Percentiles rank a stretch among this genome's conserved stretches.
These are phyloP conservation scores for Phytophthora cryptogea DNA, from an alignment of 352 stramenopile species.

Conservation along the genomic window DNA sequence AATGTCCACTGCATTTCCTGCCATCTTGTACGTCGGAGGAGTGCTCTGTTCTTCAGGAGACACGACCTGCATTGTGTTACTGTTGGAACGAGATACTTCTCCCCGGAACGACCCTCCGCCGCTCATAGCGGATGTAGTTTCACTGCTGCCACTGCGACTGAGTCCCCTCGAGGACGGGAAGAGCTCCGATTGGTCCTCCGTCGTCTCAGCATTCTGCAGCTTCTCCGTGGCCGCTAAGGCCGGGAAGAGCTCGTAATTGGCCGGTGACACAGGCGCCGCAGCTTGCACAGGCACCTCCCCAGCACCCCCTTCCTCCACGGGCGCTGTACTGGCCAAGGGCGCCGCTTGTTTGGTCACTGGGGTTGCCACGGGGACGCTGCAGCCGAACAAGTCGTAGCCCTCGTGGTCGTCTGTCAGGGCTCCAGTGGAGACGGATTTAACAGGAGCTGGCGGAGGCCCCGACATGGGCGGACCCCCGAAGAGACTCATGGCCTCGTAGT, in stretches of 20 bases:
- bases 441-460: constrained; percentile 12
- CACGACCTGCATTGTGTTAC: constrained; percentile 18
- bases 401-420: constrained; percentile 30
- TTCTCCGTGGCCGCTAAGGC: constrained; percentile 25
- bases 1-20: constrained; percentile 81
- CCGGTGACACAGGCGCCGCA: constrained; percentile 25
- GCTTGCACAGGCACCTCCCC: constrained; percentile 29
- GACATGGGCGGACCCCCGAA: constrained; percentile 14
- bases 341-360: constrained; percentile 18
- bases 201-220: constrained; percentile 4
- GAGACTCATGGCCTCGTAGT: constrained; percentile 29
- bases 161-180: constrained; percentile 29
- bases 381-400: constrained; percentile 40
- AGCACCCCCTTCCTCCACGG: constrained; percentile 32
- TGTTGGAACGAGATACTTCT: constrained; percentile 17
- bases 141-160: constrained; percentile 25
- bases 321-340: constrained; percentile 32
- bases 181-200: constrained; percentile 31
- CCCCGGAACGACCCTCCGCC: constrained; percentile 13
- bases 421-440: constrained; percentile 28
- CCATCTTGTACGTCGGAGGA: constrained; percentile 63
- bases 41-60: constrained; percentile 9
- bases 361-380: constrained; percentile 16
- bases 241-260: constrained; percentile 51
- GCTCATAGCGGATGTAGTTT: constrained; percentile 8